These are phyloP conservation scores for Backusella psychrophila DNA, from an alignment of 192 early-diverging fungal species.

Conservation along the genomic window DNA sequence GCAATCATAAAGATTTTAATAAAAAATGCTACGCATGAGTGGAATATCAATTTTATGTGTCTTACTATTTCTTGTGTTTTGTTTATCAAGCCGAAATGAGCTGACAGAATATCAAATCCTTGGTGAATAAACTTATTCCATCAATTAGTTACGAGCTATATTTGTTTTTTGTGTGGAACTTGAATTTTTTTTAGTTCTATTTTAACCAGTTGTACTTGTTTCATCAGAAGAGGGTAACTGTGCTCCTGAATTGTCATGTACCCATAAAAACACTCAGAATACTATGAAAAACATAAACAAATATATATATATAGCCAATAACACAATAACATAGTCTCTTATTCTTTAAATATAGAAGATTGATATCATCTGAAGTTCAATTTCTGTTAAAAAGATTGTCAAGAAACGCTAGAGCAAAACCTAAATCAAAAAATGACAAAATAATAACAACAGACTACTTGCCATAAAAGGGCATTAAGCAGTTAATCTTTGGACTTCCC, in stretches of 20 bases:
- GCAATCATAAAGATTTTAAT: background rate
- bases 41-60: background rate
- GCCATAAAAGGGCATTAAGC: background rate
- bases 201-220: background rate
- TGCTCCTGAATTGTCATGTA: conserved; percentile 4
- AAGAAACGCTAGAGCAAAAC: background rate
- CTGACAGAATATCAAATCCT: background rate
- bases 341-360: background rate
- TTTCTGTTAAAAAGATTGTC: background rate
- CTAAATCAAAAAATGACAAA: background rate
- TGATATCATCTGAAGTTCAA: background rate
- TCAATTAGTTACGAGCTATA: background rate
- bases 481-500: background rate
- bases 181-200: background rate
- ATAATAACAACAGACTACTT: background rate
- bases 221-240: background rate
- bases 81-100: background rate
- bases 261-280: background rate
- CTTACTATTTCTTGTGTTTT: background rate
- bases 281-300: background rate
- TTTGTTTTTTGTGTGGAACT: background rate
- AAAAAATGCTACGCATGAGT: background rate
- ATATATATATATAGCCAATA: background rate
- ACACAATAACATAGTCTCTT: background rate
- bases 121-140: background rate